Evolutionary conservation across 495 filamentous ascomycete species (phyloP).

Genomic region (Hypoxylon intermedium): DNA sequence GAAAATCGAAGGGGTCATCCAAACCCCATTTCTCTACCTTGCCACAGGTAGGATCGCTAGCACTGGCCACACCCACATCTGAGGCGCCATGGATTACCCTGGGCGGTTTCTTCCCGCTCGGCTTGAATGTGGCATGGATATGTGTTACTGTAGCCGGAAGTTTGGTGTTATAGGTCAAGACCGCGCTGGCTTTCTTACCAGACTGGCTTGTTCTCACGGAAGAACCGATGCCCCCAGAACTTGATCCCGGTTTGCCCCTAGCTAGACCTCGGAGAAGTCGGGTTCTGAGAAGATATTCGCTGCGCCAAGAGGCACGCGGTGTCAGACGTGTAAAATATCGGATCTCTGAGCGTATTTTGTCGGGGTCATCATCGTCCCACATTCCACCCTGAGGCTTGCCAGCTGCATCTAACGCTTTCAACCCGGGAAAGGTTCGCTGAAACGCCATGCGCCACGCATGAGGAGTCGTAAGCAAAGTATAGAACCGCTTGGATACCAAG

Average conservation of each 20-base stretch:
- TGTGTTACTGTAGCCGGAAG: constrained; percentile 75
- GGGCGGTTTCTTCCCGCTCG: constrained; percentile 71
- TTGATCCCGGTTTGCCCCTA: constrained; percentile 68
- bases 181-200: constrained; percentile 60
- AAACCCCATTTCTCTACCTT: constrained; percentile 88
- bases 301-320: constrained; percentile 83
- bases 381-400: constrained; percentile 47
- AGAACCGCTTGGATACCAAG: constrained; percentile 84
- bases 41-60: constrained; percentile 75
- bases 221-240: constrained; percentile 47
- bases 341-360: constrained; percentile 64
- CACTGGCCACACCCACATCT: constrained; percentile 73
- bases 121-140: constrained; percentile 73
- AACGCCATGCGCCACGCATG: constrained; percentile 93
- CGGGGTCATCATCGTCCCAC: constrained; percentile 56
- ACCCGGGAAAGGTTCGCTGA: constrained; percentile 83
- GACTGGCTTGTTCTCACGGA: constrained; percentile 56
- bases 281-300: constrained; percentile 90
- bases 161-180: constrained; percentile 82
- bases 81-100: constrained; percentile 81
- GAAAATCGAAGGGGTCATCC: constrained; percentile 73
- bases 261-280: constrained; percentile 78
- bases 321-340: constrained; percentile 82
- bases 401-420: constrained; percentile 54
- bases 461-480: constrained; percentile 80